Conservation (phyloP, 805 yeast species). For the Metschnikowia santaceciliae region DNA sequence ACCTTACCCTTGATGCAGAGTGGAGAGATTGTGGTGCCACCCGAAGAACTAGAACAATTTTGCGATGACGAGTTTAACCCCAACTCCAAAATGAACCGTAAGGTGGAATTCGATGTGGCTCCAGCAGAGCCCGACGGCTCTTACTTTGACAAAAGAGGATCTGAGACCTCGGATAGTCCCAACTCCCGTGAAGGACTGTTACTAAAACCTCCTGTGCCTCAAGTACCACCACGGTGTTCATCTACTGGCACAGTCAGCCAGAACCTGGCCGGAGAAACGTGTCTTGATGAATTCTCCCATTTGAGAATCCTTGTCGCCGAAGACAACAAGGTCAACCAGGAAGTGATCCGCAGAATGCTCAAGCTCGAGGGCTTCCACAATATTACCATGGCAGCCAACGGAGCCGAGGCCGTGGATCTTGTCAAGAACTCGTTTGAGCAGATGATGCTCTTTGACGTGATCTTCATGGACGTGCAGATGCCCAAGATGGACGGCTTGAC, state of each 20-base stretch:
- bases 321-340: slow-evolving; percentile 91
- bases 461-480: slow-evolving; percentile 98
- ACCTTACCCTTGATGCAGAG: slow-evolving; percentile 71
- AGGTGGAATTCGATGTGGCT: slow-evolving; percentile 38
- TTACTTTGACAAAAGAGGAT: not conserved
- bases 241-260: slow-evolving; percentile 17
- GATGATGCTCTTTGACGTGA: slow-evolving; percentile 54
- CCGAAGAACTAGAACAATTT: slow-evolving; percentile 36
- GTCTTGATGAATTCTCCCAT: slow-evolving; percentile 28
- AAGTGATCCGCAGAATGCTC: slow-evolving; percentile 86
- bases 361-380: slow-evolving; percentile 72
- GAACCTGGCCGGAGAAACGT: slow-evolving; percentile 11
- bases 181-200: not conserved
- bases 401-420: slow-evolving; percentile 77
- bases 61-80: slow-evolving; percentile 69
- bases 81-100: slow-evolving; percentile 47
- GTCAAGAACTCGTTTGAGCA: slow-evolving; percentile 47
- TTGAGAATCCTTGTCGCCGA: slow-evolving; percentile 79
- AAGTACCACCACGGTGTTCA: slow-evolving; percentile 5
- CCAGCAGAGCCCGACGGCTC: slow-evolving; percentile 3
- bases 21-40: slow-evolving; percentile 46
- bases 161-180: not conserved
- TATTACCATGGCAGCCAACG: slow-evolving; percentile 82
- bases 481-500: slow-evolving; percentile 86
- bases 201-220: not conserved